A percentile compares a stretch with the other conserved stretches of the same genome.
Conservation (phyloP, 2,329 filamentous ascomycete species). For the Camillea tinctor region DNA sequence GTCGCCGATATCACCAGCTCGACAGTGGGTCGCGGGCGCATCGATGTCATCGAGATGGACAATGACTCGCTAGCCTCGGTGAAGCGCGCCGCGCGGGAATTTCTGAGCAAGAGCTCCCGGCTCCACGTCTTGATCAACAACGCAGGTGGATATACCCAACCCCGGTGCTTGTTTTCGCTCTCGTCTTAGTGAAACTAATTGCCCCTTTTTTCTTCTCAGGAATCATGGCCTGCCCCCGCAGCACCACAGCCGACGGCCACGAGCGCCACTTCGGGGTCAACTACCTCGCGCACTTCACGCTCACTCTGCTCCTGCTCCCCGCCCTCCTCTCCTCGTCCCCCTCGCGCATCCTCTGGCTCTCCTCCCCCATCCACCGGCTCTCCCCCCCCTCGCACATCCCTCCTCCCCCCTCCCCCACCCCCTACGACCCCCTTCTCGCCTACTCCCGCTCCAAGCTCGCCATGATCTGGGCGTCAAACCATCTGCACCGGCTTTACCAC, state of each 20-base stretch:
- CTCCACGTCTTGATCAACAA: conserved; percentile 18
- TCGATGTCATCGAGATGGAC: conserved; percentile 14
- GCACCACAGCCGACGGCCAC: conserved; percentile 40
- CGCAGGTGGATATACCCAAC: conserved; percentile 7
- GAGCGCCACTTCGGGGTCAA: conserved; percentile 51
- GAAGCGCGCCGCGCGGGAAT: conserved; percentile 6
- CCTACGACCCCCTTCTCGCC: conserved; percentile 32
- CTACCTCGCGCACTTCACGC: conserved; percentile 50
- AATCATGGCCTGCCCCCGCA: conserved; percentile 3
- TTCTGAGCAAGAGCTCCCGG: conserved; percentile 10
- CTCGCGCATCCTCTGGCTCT: conserved; percentile 43
- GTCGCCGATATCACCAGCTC: conserved; percentile 12
- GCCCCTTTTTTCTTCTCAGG: background rate
- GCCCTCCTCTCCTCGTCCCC: conserved; percentile 43
- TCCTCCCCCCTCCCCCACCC: conserved; percentile 28
- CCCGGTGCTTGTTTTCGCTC: too few species aligned
- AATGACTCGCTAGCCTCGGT: conserved; percentile 10
- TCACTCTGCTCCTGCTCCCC: too few species aligned
- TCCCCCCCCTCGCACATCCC: conserved; percentile 36
- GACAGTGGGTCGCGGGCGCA: conserved; percentile 7
- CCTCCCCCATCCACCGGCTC: conserved; percentile 40
- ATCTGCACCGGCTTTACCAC: conserved; percentile 44
- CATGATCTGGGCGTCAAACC: conserved; percentile 44
- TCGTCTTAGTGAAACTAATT: too few species aligned
- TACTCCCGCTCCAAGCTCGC: conserved; percentile 46